Percentiles rank a stretch among this genome's conserved stretches.
phyloP scores from a whole-genome alignment of 768 basidiomycete genomes.

The Trametes elegans region DNA sequence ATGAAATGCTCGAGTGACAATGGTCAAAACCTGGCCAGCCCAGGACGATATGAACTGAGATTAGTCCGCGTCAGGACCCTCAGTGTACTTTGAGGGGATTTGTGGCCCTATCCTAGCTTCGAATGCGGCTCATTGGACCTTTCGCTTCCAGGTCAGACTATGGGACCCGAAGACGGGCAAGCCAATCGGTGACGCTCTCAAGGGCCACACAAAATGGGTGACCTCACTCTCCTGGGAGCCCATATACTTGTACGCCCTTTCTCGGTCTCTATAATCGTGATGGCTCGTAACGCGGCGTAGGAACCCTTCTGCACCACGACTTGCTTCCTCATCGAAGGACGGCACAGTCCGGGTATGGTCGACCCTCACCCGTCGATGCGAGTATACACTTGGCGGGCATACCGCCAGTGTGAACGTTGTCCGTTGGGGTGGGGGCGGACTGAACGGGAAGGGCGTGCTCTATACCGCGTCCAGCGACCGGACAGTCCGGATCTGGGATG shows the following conservation, averaged over 20 bases:
- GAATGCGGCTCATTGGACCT: background rate
- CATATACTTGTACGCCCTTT: constrained; percentile 69
- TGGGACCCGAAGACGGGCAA: constrained; percentile 96
- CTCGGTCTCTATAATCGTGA: background rate
- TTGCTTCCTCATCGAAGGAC: constrained; percentile 96
- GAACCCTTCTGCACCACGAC: constrained; percentile 73
- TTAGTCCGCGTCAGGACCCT: too few species aligned
- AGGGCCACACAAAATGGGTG: constrained; percentile 96
- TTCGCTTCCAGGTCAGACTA: constrained; percentile 55
- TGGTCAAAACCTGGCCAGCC: too few species aligned
- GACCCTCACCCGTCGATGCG: constrained; percentile 61
- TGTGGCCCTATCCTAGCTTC: too few species aligned
- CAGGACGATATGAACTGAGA: too few species aligned
- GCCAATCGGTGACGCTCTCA: constrained; percentile 82
- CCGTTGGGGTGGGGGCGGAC: constrained; percentile 90
- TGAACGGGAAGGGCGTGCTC: constrained; percentile 61
- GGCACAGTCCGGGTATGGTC: constrained; percentile 96
- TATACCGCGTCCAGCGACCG: constrained; percentile 96
- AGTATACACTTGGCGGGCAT: constrained; percentile 90
- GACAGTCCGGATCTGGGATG: constrained; percentile 94
- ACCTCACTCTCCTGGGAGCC: constrained; percentile 96
- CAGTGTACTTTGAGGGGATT: too few species aligned
- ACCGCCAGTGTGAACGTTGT: constrained; percentile 94
- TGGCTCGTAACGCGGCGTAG: constrained; percentile 36
- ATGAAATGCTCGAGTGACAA: too few species aligned